Conservation (phyloP, 2,329 filamentous ascomycete genomes). For the Exserohilum rostratum region DNA sequence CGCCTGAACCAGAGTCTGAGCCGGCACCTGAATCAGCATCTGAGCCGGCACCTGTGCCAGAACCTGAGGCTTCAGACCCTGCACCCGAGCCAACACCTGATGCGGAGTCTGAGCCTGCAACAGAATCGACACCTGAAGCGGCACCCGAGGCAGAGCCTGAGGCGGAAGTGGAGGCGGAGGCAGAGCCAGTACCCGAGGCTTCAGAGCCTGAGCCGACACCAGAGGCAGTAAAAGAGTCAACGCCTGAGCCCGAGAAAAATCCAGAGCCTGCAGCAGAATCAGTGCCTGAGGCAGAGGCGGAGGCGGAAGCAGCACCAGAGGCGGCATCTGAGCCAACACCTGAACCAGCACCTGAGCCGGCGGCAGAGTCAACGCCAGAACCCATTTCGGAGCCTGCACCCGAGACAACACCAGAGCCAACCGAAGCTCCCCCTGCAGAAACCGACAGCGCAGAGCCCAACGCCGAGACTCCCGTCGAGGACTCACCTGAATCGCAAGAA, state of each 20-base stretch:
- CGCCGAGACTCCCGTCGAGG: background rate
- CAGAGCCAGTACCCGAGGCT: background rate
- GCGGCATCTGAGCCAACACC: background rate
- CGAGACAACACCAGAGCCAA: background rate
- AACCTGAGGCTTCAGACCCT: background rate
- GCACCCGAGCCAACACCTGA: background rate
- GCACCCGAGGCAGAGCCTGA: background rate
- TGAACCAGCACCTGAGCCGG: background rate
- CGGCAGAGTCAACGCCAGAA: background rate
- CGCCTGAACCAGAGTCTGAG: background rate
- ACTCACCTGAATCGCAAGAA: background rate
- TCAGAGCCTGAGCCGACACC: background rate
- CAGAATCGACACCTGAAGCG: too few species aligned
- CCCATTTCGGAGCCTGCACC: background rate
- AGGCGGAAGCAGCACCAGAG: background rate
- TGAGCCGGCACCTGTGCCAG: background rate
- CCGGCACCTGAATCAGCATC: background rate
- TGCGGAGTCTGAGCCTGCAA: background rate
- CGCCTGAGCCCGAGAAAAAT: background rate
- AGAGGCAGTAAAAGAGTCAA: background rate
- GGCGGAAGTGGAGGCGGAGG: too few species aligned
- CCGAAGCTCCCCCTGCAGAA: background rate
- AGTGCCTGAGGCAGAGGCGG: background rate
- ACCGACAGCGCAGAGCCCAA: background rate
- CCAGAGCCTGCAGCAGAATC: background rate